Base-by-base conservation (phyloP, 768 basidiomycete genomes). In the Krasilnikovozyma curviuscula region DNA sequence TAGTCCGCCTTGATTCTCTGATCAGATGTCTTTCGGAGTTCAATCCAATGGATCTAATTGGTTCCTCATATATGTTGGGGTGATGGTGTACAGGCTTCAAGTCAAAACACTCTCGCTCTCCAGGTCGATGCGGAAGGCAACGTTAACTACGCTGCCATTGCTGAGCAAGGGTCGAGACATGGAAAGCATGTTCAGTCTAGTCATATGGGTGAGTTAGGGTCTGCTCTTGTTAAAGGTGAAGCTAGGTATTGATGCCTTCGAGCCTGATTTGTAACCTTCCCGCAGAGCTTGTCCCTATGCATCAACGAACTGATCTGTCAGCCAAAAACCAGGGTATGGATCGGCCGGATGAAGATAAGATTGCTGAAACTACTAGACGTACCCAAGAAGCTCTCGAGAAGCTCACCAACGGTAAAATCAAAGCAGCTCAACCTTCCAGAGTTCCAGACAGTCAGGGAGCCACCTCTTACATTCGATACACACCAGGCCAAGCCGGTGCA, bases 91-190 rank as follows among this genome's bases (percentile, higher is more conserved):
- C 52, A 91, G 85, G 78, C 82, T 1, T 78, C 83, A 5, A 78
- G 83, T 21, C 91, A 91, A 6, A 91, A 89, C 59, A 97, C 93
- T 0, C 74, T 98, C 8, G 88, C 93, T 5, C 74, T 98, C 3
- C 89, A 91, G 72, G 91, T 97, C 25, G 91, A 98, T 60, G 76
- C 75, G 50, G 89, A 93, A 64, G 93, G 93, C 39, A 89, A 86
- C 54, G 88, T 97, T 44, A 80, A 84, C 54, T 98, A 95, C 62
- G 89, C 93, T 65, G 89, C 83, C 44, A 95, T 97, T 56, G 91
- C 91, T 8, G 79, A 80, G 52, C 88, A 97, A 65, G 93, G 93
- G 33, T 83, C 93, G 59, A 78, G 84, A 19, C 71, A 73, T 1
- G 85, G 81, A 56, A 83, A 83, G 63, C 67, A 77, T 46, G 73